Conservation (phyloP, 345 rosid genomes). For the Adansonia digitata region DNA sequence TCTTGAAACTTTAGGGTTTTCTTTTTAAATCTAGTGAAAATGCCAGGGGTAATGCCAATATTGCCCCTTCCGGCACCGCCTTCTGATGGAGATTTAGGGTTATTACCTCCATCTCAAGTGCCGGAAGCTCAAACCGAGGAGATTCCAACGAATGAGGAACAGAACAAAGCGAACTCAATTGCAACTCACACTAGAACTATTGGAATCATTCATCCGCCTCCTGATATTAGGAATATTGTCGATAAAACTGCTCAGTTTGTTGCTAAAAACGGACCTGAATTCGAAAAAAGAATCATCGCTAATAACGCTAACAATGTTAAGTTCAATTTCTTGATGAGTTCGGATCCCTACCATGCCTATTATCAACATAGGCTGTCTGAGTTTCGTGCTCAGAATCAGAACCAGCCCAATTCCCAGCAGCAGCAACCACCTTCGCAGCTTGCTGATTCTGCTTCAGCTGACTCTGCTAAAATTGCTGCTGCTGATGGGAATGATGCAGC, state of each 20-base stretch:
- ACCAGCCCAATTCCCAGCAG: conserved; percentile 37
- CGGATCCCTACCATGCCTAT: conserved; percentile 77
- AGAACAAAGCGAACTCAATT: conserved; percentile 35
- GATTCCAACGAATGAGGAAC: conserved; percentile 36
- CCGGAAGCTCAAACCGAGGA: conserved; percentile 41
- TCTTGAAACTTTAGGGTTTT: neutral
- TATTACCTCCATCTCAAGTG: conserved; percentile 58
- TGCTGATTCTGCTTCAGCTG: conserved; percentile 33
- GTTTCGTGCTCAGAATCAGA: conserved; percentile 52
- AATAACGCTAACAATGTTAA: conserved; percentile 60
- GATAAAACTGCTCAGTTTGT: conserved; percentile 82
- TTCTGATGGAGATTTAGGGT: conserved; percentile 49
- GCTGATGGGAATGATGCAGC: conserved; percentile 30
- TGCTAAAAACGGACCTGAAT: conserved; percentile 69
- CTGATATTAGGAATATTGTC: conserved; percentile 64
- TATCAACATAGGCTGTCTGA: conserved; percentile 72
- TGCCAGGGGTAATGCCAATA: conserved; percentile 49
- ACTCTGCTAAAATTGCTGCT: conserved; percentile 30
- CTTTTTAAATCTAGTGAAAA: conserved; percentile 17
- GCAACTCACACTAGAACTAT: conserved; percentile 78
- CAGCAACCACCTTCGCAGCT: conserved; percentile 29
- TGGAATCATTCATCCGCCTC: conserved; percentile 86
- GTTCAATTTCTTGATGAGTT: conserved; percentile 60
- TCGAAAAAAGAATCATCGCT: conserved; percentile 69
- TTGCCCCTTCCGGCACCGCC: conserved; percentile 84